Conservation (phyloP, 805 yeast species). For the Limtongia smithiae region DNA sequence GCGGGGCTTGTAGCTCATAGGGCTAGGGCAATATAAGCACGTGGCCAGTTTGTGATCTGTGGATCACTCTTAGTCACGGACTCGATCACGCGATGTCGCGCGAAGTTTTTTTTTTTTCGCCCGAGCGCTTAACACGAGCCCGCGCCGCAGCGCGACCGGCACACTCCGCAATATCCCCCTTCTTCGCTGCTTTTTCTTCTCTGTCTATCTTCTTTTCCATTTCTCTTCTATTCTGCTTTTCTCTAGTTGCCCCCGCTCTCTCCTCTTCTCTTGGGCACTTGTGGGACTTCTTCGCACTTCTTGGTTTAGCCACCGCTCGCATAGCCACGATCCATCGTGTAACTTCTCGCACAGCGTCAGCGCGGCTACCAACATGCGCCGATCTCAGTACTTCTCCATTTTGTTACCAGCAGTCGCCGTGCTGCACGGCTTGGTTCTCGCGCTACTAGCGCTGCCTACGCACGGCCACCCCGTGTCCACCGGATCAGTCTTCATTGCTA, state of each 20-base stretch:
- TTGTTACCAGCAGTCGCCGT: constrained; percentile 20
- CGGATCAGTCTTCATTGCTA: constrained; percentile 7
- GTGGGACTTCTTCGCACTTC: neutral
- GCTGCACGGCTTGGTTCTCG: constrained; percentile 15
- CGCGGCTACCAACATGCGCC: constrained; percentile 8
- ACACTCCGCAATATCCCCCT: neutral
- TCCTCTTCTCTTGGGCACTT: neutral
- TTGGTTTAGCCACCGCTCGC: no score
- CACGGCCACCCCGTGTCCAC: constrained; percentile 14
- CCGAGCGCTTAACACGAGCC: no score
- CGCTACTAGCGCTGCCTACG: constrained; percentile 19
- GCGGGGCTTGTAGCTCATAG: no score
- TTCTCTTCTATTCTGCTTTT: no score
- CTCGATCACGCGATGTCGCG: no score
- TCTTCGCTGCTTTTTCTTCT: neutral
- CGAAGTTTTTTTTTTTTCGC: no score
- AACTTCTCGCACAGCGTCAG: no score
- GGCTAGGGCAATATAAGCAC: no score
- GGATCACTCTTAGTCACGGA: no score
- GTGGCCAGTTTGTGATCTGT: no score
- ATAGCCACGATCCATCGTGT: no score
- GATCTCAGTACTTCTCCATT: constrained; percentile 22
- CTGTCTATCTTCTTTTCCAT: neutral
- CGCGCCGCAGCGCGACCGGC: no score
- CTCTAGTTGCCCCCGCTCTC: neutral